phyloP scores from a whole-genome alignment of 352 stramenopile species.

The Phytophthora sansomeana region DNA sequence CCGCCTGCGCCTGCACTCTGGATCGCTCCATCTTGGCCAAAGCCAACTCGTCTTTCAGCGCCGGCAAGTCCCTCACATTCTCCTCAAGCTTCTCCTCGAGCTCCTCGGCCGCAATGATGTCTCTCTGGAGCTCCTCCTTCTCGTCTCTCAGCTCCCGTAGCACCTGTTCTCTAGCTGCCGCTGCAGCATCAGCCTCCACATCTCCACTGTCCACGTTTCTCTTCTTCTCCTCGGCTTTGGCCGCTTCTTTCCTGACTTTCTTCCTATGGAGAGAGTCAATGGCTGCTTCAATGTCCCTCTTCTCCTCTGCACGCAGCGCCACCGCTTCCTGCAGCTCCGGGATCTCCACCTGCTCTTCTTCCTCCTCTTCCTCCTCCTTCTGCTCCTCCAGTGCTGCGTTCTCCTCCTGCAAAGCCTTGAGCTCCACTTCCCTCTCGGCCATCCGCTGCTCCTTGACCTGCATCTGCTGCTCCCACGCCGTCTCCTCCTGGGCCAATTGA shows the following conservation, averaged over 20 bases:
- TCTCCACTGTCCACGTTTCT: constrained; percentile 14
- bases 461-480: constrained; percentile 69
- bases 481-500: constrained; percentile 65
- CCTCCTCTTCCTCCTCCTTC: constrained; percentile 18
- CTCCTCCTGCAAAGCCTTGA: constrained; percentile 51
- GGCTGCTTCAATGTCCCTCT: constrained; percentile 65
- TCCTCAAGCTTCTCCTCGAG: constrained; percentile 48
- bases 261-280: constrained; percentile 61
- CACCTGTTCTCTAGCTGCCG: constrained; percentile 36
- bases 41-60: constrained; percentile 44
- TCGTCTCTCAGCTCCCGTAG: constrained; percentile 47
- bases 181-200: constrained; percentile 28
- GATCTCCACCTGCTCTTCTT: constrained; percentile 33
- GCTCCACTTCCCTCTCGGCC: constrained; percentile 60
- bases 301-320: constrained; percentile 63
- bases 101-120: constrained; percentile 59
- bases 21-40: constrained; percentile 35
- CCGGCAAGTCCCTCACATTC: constrained; percentile 43
- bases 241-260: constrained; percentile 24
- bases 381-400: constrained; percentile 24
- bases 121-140: constrained; percentile 54
- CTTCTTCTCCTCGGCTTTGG: constrained; percentile 13
- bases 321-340: constrained; percentile 53
- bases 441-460: constrained; percentile 53
- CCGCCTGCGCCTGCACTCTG: constrained; percentile 41